Conservation (phyloP, 345 rosid genomes). For the Clarkia xantiana region DNA sequence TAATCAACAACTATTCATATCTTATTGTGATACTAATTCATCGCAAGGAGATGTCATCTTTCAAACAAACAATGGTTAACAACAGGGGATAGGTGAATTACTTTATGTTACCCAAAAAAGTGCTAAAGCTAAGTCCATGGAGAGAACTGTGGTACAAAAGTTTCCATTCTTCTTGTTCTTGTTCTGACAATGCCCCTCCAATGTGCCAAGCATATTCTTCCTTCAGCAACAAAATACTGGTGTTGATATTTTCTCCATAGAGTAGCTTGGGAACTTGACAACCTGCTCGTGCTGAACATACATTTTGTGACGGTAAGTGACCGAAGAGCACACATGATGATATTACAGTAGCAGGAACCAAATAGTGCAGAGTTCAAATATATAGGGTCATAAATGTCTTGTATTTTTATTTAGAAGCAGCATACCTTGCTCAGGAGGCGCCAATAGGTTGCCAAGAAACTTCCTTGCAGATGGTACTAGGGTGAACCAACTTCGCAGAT, state of each 20-base stretch:
- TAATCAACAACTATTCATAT: too few relatives aligned
- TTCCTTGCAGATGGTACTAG: slow-evolving; percentile 60
- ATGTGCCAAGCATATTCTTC: slow-evolving; percentile 89
- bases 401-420: slow-evolving; percentile 1
- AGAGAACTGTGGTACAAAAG: slow-evolving; percentile 69
- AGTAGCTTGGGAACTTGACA: slow-evolving; percentile 55
- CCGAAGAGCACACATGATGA: background rate
- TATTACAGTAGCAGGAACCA: background rate
- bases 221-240: slow-evolving; percentile 33
- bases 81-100: slow-evolving; percentile 32
- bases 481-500: slow-evolving; percentile 58
- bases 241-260: slow-evolving; percentile 28
- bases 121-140: slow-evolving; percentile 73
- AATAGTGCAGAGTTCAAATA: too few relatives aligned
- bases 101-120: slow-evolving; percentile 62
- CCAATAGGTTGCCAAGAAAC: slow-evolving; percentile 68
- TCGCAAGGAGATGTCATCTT: too few relatives aligned
- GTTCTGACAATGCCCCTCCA: slow-evolving; percentile 75
- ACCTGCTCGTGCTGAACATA: slow-evolving; percentile 35
- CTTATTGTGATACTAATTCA: too few relatives aligned
- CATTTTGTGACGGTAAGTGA: background rate
- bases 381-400: too few relatives aligned
- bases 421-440: slow-evolving; percentile 50
- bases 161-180: slow-evolving; percentile 72
- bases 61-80: too few relatives aligned